Evolutionary conservation across 2,329 filamentous ascomycete species (phyloP).

Genomic region (Ascocoryne sarcoides): DNA sequence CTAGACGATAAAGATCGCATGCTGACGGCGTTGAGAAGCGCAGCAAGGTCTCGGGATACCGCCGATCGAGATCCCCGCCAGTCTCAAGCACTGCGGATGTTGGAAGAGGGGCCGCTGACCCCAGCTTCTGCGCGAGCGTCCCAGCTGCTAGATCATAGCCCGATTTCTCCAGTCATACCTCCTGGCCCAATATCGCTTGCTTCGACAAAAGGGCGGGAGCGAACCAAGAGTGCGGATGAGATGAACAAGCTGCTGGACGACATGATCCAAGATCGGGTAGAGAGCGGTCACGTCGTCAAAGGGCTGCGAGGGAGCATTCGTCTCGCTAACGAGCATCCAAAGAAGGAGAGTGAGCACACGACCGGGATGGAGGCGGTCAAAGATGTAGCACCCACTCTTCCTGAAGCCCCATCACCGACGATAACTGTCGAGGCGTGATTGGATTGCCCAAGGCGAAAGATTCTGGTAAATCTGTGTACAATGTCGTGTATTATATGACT

Average conservation of each 20-base stretch:
- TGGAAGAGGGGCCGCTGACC: constrained; percentile 23
- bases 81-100: constrained; percentile 9
- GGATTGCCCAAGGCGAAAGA: no score
- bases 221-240: constrained; percentile 68
- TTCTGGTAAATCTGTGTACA: neutral
- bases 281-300: constrained; percentile 63
- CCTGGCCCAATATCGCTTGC: constrained; percentile 12
- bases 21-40: constrained; percentile 76
- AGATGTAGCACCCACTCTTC: constrained; percentile 3
- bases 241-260: constrained; percentile 91
- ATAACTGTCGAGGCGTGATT: constrained; percentile 8
- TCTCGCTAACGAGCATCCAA: constrained; percentile 38
- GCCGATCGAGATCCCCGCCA: constrained; percentile 47
- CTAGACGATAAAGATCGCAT: constrained; percentile 94
- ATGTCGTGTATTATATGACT: no score
- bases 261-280: constrained; percentile 87
- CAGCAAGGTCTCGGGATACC: constrained; percentile 75
- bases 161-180: constrained; percentile 13
- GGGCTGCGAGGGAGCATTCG: constrained; percentile 59
- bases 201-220: constrained; percentile 13
- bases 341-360: constrained; percentile 15
- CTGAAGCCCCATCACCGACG: constrained; percentile 7
- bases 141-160: constrained; percentile 17
- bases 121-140: constrained; percentile 25
- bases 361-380: constrained; percentile 8